Conservation (phyloP, 1,284 basidiomycete genomes). For the Mycena citricolor region DNA sequence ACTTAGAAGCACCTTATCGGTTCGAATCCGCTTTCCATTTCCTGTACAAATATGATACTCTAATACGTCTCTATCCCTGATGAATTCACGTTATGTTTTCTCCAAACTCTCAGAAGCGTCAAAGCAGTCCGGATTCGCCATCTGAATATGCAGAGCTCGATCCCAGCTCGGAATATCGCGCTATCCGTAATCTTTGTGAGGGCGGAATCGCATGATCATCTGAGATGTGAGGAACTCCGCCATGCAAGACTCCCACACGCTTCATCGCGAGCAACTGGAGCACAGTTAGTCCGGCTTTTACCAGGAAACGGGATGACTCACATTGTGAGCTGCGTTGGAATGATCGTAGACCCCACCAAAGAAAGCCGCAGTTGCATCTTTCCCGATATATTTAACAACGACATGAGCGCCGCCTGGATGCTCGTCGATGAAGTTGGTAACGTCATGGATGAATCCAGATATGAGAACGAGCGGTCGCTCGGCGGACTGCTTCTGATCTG, state of each 20-base stretch:
- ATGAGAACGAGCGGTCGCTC: slow-evolving; percentile 68
- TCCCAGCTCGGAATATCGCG: slow-evolving; percentile 48
- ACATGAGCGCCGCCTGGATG: slow-evolving; percentile 76
- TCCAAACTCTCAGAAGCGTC: no score
- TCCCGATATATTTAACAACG: slow-evolving; percentile 64
- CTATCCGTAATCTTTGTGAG: slow-evolving; percentile 52
- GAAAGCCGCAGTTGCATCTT: slow-evolving; percentile 80
- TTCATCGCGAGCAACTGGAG: slow-evolving; percentile 71
- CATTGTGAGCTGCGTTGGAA: slow-evolving; percentile 77
- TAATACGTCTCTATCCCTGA: no score
- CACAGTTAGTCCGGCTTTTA: slow-evolving; percentile 23
- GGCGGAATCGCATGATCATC: slow-evolving; percentile 54
- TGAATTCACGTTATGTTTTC: no score
- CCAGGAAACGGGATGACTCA: slow-evolving; percentile 30
- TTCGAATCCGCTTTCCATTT: no score
- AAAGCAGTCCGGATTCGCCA: no score
- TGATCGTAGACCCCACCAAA: slow-evolving; percentile 85
- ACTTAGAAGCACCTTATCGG: no score
- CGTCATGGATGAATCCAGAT: slow-evolving; percentile 81
- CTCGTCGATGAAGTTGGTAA: slow-evolving; percentile 71
- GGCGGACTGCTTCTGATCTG: slow-evolving; percentile 62
- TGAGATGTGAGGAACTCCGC: slow-evolving; percentile 43
- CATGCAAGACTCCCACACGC: slow-evolving; percentile 73
- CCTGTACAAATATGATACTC: no score
- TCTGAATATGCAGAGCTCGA: slow-evolving; percentile 29